phyloP scores from a whole-genome alignment of 176 grass and related monocot genomes.

The Saccharum spontaneum region DNA sequence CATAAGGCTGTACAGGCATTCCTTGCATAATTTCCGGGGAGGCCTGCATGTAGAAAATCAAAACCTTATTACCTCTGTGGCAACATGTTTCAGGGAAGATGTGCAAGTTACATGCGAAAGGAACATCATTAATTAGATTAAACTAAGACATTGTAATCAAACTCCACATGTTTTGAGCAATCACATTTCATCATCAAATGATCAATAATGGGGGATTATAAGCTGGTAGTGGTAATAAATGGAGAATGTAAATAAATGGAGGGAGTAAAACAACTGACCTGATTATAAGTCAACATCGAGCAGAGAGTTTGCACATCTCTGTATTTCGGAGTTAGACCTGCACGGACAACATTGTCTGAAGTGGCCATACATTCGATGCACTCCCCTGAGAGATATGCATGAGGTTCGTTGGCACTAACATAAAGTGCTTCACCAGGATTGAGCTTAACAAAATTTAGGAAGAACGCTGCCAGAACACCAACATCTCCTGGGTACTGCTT shows the following conservation, averaged over 20 bases:
- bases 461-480: constrained; percentile 73
- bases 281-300: constrained; percentile 78
- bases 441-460: constrained; percentile 85
- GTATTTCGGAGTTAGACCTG: constrained; percentile 86
- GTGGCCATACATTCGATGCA: constrained; percentile 95
- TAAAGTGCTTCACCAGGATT: constrained; percentile 80
- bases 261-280: constrained; percentile 44
- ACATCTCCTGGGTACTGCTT: constrained; percentile 82
- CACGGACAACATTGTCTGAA: constrained; percentile 92
- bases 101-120: not conserved
- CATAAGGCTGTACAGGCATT: constrained; percentile 41
- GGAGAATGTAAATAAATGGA: not conserved
- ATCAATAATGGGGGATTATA: not conserved
- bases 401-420: constrained; percentile 80
- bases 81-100: not conserved
- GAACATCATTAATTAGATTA: not conserved
- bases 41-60: constrained; percentile 40
- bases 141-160: not conserved
- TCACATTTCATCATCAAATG: not conserved
- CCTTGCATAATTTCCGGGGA: constrained; percentile 83
- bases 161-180: not conserved
- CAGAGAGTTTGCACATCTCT: constrained; percentile 49
- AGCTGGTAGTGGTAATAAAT: not conserved
- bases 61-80: not conserved
- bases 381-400: constrained; percentile 88